Base-by-base conservation (phyloP, 495 filamentous ascomycete genomes). In the Xeromyces bisporus region DNA sequence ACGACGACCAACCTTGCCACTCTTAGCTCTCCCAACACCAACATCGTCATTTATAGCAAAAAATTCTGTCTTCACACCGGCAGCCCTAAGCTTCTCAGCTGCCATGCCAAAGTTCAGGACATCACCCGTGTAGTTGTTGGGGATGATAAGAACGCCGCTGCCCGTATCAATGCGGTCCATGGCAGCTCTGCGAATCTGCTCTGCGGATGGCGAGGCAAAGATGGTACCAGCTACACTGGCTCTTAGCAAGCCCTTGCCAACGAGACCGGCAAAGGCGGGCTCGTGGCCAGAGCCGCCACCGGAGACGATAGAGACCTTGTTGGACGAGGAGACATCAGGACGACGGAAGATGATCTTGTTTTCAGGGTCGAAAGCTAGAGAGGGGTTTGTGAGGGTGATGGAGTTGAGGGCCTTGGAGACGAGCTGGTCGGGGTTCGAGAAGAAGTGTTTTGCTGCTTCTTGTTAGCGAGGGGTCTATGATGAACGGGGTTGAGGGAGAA, bases 41-140 rank as follows among this genome's bases (percentile, higher is more conserved):
- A 86, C 89, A 52, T 97, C 89, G 42, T 97, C 89, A n/a, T 73
- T 83, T 18, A 96, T 85, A 7, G 93, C 76, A 14, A 93, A 75
- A 76, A 94, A 93, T 48, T 94, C 85, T 0, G 84, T 80, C 16
- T 73, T 56, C 28, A 84, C 54, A 0, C 82, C 89, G 0, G 72
- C 66, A 0, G 85, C 85, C 36, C 77, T 75, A 7, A 83, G 85
- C 59, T 93, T 94, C 55, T 94, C 89, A 12, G 86, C 77, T 0
- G 74, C 89, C 64, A 96, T 76, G 21, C 89, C 89, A 49, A 97
- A 97, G 51, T 94, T 89, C 32, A 97, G 62, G 25, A 93, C 74
- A 53, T 97, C 89, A 12, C 65, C 64, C 3, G 73, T 77, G 39
- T 77, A 77, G 49, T 77, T 77, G 54, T 67, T 74, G 7, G 71